phyloP scores from a whole-genome alignment of 768 basidiomycete genomes.

The Xerocomellus chrysenteron region DNA sequence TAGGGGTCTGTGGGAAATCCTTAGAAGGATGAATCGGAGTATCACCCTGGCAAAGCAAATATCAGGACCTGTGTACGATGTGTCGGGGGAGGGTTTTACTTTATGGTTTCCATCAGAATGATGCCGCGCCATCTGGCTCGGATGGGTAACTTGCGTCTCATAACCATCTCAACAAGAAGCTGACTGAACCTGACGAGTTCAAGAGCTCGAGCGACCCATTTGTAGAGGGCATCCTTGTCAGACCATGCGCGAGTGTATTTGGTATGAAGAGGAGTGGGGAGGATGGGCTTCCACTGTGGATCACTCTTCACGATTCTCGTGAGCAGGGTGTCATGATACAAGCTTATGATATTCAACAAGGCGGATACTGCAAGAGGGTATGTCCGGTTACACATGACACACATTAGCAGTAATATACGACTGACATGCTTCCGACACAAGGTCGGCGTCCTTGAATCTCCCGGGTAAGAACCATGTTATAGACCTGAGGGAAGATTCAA shows the following conservation, averaged over 20 bases:
- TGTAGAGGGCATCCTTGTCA: conserved; percentile 66
- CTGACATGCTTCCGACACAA: conserved; percentile 92
- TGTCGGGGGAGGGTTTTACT: conserved; percentile 50
- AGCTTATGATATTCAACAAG: conserved; percentile 80
- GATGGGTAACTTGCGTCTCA: conserved; percentile 66
- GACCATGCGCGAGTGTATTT: conserved; percentile 91
- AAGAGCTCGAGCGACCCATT: conserved; percentile 72
- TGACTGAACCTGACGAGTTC: conserved; percentile 80
- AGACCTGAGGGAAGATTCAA: conserved; percentile 87
- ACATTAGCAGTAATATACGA: conserved; percentile 28
- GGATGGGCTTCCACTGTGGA: conserved; percentile 70
- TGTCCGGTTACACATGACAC: conserved; percentile 15
- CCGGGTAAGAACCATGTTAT: conserved; percentile 96
- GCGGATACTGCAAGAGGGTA: conserved; percentile 65
- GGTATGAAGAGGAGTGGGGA: conserved; percentile 75
- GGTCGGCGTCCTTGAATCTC: conserved; percentile 94
- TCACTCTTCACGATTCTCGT: conserved; percentile 59
- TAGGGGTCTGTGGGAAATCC: conserved; percentile 73
- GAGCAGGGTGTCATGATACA: conserved; percentile 96
- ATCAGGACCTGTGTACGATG: conserved; percentile 2
- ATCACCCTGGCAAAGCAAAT: conserved; percentile 51
- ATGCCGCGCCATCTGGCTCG: conserved; percentile 74
- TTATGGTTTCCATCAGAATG: conserved; percentile 74
- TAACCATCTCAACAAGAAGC: conserved; percentile 86
- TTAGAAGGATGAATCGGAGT: conserved; percentile 71